Conservation (phyloP, 495 filamentous ascomycete genomes). For the Daldinia loculata region DNA sequence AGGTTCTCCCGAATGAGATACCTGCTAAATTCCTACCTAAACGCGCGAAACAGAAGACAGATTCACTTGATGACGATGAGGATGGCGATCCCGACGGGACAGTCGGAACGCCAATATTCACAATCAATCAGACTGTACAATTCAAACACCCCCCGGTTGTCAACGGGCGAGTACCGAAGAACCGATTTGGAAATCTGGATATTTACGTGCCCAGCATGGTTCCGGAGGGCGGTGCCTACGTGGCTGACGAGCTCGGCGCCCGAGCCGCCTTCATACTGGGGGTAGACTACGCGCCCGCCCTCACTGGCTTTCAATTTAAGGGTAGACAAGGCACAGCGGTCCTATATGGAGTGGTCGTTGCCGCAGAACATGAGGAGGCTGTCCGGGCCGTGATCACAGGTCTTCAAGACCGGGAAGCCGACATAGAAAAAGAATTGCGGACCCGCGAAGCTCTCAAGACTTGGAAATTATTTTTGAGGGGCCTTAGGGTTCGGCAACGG, state of each 20-base stretch:
- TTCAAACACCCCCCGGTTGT: conserved; percentile 81
- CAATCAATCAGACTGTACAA: conserved; percentile 74
- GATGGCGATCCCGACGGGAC: conserved; percentile 52
- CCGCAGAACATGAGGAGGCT: conserved; percentile 73
- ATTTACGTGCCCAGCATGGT: conserved; percentile 94
- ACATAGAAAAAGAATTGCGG: conserved; percentile 65
- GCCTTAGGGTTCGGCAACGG: conserved; percentile 78
- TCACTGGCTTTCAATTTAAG: conserved; percentile 88
- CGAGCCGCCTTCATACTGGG: conserved; percentile 79
- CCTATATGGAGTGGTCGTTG: conserved; percentile 77
- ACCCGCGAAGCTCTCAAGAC: conserved; percentile 66
- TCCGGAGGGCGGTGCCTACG: conserved; percentile 78
- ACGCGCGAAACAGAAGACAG: conserved; percentile 39
- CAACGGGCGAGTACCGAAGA: conserved; percentile 79
- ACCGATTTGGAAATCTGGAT: conserved; percentile 88
- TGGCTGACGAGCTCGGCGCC: conserved; percentile 67
- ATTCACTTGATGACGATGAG: conserved; percentile 48
- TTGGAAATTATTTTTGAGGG: conserved; percentile 82
- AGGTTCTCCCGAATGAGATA: conserved; percentile 76
- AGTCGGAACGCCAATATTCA: conserved; percentile 70
- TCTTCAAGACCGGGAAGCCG: conserved; percentile 67
- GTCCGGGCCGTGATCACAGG: conserved; percentile 71
- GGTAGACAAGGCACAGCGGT: conserved; percentile 84
- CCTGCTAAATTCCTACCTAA: conserved; percentile 74
- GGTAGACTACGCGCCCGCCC: conserved; percentile 86